Evolutionary conservation across 192 early-diverging fungal genomes (phyloP).

Genomic region (Linnemannia exigua): DNA sequence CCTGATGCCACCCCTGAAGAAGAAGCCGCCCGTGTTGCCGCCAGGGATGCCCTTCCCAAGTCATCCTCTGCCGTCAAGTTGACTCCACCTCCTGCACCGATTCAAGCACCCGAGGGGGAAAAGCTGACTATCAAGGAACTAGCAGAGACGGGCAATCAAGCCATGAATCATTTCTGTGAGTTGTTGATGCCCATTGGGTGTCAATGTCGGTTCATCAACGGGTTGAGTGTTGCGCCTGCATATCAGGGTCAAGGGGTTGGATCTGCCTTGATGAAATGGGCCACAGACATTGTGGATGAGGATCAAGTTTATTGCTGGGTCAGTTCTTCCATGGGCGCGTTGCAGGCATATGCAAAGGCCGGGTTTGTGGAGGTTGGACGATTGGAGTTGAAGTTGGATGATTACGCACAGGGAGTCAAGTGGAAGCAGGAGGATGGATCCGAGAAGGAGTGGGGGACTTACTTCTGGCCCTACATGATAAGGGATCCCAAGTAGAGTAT

Average conservation of each 20-base stretch:
- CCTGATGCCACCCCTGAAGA: slow-evolving; percentile 1
- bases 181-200: slow-evolving; percentile 1
- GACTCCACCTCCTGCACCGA: neutral
- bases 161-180: slow-evolving; percentile 13
- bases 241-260: slow-evolving; percentile 23
- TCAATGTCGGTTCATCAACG: slow-evolving; percentile 13
- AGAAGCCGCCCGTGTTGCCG: slow-evolving; percentile 6
- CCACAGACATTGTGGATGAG: slow-evolving; percentile 5
- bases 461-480: slow-evolving; percentile 19
- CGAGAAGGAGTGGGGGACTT: slow-evolving; percentile 17
- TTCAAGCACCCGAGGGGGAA: slow-evolving; percentile 7
- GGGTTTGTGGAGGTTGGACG: slow-evolving; percentile 17
- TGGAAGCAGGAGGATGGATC: slow-evolving; percentile 9
- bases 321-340: slow-evolving; percentile 6
- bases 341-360: slow-evolving; percentile 5
- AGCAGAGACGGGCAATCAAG: neutral
- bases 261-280: slow-evolving; percentile 20
- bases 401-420: slow-evolving; percentile 16
- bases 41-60: neutral
- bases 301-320: slow-evolving; percentile 16
- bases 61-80: slow-evolving; percentile 1
- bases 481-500: slow-evolving; percentile 22
- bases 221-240: slow-evolving; percentile 5
- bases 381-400: slow-evolving; percentile 7
- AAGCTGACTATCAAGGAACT: slow-evolving; percentile 17